Evolutionary conservation across 441 rosid species (phyloP), one percentile per base, ranked within the genome.

Genomic region (Pelargonium myrrhifolium): DNA sequence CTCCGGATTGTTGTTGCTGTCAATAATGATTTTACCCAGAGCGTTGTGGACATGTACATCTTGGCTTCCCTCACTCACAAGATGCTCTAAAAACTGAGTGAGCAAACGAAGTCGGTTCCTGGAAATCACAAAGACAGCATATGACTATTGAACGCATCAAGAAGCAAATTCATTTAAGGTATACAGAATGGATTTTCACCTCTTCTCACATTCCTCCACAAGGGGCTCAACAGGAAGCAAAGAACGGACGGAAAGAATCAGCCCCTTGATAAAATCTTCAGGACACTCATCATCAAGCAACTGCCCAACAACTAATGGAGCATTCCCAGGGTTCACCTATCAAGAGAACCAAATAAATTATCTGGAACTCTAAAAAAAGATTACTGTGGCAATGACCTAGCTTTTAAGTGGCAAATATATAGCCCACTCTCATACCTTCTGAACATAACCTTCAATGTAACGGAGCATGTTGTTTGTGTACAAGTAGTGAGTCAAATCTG

Each of bases 61-160:
- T 81, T 90, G 98, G 83, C 99, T 95, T 75, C 99, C 99, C 80
- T 95, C 99, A 72, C 98, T 92, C 65, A 95, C 99, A 73, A 95
- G 89, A 87, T 95, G 99, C 92, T 95, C 99, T 85, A 95, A 79
- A 86, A 95, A 95, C 77, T 95, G 99, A 74, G 99, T 87, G 65
- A 95, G 97, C 80, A 95, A 84, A 60, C 98, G 96, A 62, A 95
- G 98, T n/a, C 98, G 98, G 76, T 95, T 95, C 85, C 99, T 95
- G 87, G 55, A 73, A 69, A 79, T 21, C 63, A 40, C 43, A 72
- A 66, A 4, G 9, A 55, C 9, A 42, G 31, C 5, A 62, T 65
- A 63, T 77, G 75, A 65, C 56, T 20, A 67, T 72, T 59, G 76
- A 67, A 70, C 62, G 21, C 56, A 71, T 22, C 45, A 20, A 37